Conservation (phyloP, 2,329 filamentous ascomycete species). For the Hawksworthiomyces lignivorus region DNA sequence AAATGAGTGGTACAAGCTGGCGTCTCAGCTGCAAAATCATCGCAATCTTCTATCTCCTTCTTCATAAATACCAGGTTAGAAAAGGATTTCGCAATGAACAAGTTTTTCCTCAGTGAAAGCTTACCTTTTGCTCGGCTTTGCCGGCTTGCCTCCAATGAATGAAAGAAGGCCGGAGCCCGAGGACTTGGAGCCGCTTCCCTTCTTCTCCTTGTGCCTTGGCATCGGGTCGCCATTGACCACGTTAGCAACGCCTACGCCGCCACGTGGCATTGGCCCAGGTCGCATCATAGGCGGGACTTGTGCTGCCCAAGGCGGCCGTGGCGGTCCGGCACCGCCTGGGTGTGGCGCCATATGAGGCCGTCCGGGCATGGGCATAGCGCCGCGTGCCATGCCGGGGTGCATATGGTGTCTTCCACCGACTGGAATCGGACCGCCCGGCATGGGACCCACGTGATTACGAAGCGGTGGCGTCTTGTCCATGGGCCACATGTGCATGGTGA, state of each 20-base stretch:
- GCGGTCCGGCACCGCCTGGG: not conserved
- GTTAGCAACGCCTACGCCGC: not conserved
- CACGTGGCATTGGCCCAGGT: not conserved
- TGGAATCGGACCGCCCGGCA: slow-evolving; percentile 3
- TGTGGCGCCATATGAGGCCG: slow-evolving; percentile 3
- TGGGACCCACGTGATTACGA: slow-evolving; percentile 10
- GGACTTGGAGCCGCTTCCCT: slow-evolving; percentile 9
- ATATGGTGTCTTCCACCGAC: not conserved
- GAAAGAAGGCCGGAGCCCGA: slow-evolving; percentile 4
- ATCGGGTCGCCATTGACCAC: slow-evolving; percentile 12
- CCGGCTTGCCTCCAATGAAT: slow-evolving; percentile 14
- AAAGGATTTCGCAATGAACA: no score
- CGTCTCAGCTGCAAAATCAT: no score
- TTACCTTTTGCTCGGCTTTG: slow-evolving; percentile 16
- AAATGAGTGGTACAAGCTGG: no score
- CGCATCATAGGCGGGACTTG: not conserved
- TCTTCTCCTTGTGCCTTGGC: slow-evolving; percentile 12
- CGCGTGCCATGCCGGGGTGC: slow-evolving; percentile 3
- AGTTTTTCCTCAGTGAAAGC: no score
- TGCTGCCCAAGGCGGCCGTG: no score
- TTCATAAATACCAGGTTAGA: no score
- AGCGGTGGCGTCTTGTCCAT: slow-evolving; percentile 35
- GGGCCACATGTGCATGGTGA: slow-evolving; percentile 54
- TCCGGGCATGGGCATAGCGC: slow-evolving; percentile 8
- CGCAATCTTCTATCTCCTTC: no score